These are phyloP conservation scores for Lachnellula hyalina DNA, from an alignment of 2,329 filamentous ascomycete genomes.

Conservation along the genomic window DNA sequence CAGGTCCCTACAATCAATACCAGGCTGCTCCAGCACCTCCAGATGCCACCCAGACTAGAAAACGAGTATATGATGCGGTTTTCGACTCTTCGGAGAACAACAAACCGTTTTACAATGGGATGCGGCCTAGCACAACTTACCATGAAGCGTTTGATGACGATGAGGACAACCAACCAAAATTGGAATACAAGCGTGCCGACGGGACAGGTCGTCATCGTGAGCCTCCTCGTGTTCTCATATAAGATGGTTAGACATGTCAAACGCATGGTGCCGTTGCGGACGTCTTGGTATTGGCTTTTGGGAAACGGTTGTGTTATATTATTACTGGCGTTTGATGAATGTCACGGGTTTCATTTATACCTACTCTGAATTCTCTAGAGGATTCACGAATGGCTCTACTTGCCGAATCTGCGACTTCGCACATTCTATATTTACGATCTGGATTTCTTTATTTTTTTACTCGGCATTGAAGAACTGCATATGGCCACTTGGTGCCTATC, in stretches of 20 bases:
- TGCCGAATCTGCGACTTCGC: not conserved
- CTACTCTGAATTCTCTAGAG: not conserved
- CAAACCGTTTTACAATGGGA: conserved; percentile 38
- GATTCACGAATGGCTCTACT: not conserved
- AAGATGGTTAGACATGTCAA: conserved; percentile 15
- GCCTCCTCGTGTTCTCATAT: conserved; percentile 22
- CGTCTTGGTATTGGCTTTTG: conserved; percentile 1
- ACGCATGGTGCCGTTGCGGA: not conserved
- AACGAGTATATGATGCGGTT: conserved; percentile 24
- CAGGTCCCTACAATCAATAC: conserved; percentile 18
- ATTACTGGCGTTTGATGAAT: conserved; percentile 5
- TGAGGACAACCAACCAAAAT: conserved; percentile 5
- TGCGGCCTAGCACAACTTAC: conserved; percentile 34
- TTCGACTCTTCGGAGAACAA: conserved; percentile 25
- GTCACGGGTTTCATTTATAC: not conserved
- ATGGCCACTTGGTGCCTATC: not conserved
- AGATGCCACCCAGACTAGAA: conserved; percentile 17
- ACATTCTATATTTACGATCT: conserved; percentile 1
- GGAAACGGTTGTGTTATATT: conserved; percentile 7
- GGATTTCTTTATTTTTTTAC: not conserved
- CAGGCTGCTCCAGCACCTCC: conserved; percentile 8
- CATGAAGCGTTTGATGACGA: conserved; percentile 19
- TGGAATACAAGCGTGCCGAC: conserved; percentile 30
- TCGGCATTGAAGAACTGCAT: not conserved
- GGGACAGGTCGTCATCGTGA: conserved; percentile 34